phyloP scores from a whole-genome alignment of 768 basidiomycete species.

The Cystobasidium ongulense region DNA sequence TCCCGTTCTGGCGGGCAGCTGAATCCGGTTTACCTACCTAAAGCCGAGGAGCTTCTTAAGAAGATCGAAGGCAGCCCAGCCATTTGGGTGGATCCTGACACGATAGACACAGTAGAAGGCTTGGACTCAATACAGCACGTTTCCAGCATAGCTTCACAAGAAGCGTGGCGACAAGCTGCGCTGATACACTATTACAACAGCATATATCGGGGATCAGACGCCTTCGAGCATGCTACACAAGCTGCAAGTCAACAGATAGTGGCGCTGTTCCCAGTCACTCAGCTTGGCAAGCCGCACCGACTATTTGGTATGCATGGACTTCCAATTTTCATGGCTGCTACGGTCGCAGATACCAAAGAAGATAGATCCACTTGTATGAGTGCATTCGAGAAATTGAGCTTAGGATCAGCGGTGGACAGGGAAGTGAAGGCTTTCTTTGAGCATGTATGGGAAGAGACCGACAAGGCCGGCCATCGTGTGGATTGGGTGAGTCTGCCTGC shows the following conservation, averaged over 20 bases:
- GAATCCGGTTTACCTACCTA: neutral
- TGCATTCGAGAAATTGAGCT: neutral
- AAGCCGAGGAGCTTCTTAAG: neutral
- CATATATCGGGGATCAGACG: neutral
- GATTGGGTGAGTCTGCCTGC: slow-evolving; percentile 12
- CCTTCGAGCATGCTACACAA: neutral
- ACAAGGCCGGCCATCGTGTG: neutral
- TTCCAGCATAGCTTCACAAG: slow-evolving; percentile 6
- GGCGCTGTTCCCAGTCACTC: neutral
- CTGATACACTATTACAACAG: slow-evolving; percentile 17
- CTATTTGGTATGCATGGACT: neutral
- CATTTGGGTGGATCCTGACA: neutral
- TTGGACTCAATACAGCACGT: slow-evolving; percentile 9
- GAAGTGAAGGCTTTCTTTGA: neutral
- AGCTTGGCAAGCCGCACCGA: neutral
- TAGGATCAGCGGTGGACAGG: neutral
- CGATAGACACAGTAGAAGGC: neutral
- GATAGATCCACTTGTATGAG: neutral
- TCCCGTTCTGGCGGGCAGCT: neutral
- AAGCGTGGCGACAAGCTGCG: slow-evolving; percentile 14
- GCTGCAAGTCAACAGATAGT: neutral
- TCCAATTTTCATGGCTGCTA: neutral
- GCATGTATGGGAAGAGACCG: neutral
- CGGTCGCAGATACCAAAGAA: neutral
- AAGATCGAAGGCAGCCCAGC: neutral